These are phyloP conservation scores for Nicotiana knightiana DNA, from an alignment of 257 asterid species.

Conservation along the genomic window DNA sequence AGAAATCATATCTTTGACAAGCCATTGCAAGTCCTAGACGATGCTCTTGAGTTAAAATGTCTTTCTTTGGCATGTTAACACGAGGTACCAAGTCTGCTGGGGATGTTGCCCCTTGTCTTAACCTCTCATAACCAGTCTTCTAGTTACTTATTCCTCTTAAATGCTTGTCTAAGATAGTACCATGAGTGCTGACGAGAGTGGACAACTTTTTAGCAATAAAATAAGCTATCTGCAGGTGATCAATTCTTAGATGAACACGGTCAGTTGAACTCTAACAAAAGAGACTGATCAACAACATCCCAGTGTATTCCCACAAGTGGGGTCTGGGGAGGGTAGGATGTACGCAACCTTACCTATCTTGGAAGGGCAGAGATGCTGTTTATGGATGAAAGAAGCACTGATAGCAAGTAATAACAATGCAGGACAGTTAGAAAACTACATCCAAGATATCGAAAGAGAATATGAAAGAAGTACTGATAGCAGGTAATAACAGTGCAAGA, in stretches of 20 bases:
- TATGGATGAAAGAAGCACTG: too few species aligned
- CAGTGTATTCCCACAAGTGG: too few species aligned
- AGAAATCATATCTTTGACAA: not conserved
- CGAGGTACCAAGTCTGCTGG: not conserved
- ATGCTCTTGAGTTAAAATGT: not conserved
- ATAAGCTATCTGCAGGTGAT: not conserved
- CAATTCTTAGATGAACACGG: not conserved
- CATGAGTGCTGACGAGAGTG: not conserved
- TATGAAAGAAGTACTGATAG: too few species aligned
- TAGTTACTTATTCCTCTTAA: not conserved
- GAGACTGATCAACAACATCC: not conserved
- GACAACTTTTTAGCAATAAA: not conserved
- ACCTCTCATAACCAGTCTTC: not conserved
- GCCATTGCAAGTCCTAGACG: not conserved
- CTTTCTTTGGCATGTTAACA: not conserved
- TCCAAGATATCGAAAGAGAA: too few species aligned
- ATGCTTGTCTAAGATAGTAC: not conserved
- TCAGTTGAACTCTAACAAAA: not conserved
- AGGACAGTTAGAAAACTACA: too few species aligned
- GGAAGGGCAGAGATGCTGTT: too few species aligned
- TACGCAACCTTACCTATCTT: too few species aligned
- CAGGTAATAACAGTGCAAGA: too few species aligned
- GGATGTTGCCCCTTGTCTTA: not conserved
- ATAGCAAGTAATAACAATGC: too few species aligned
- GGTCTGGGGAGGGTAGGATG: too few species aligned